Conservation (phyloP, 495 filamentous ascomycete genomes). For the Lentithecium fluviatile region DNA sequence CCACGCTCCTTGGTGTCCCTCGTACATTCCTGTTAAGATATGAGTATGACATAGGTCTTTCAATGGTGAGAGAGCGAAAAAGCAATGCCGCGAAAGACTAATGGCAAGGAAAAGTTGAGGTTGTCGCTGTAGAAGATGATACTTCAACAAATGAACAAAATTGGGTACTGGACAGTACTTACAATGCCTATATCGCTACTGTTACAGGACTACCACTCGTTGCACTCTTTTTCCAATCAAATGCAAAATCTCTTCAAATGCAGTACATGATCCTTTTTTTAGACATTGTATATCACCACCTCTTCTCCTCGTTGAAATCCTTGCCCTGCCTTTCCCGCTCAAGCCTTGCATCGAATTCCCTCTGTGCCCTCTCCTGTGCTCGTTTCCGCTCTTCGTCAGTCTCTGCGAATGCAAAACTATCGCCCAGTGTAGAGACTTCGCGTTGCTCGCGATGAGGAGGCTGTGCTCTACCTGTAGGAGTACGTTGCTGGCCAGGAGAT, state of each 20-base stretch:
- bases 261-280: not conserved
- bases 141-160: no score
- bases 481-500: constrained; percentile 1
- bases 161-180: no score
- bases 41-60: no score
- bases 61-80: no score
- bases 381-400: constrained; percentile 43
- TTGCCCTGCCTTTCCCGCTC: constrained; percentile 46
- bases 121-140: no score
- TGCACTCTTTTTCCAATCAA: no score
- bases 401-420: constrained; percentile 46
- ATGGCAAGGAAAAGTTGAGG: no score
- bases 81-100: no score
- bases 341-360: constrained; percentile 52
- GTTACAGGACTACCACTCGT: no score
- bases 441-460: constrained; percentile 7
- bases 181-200: no score
- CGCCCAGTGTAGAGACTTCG: constrained; percentile 29
- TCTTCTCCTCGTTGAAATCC: constrained; percentile 25
- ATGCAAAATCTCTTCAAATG: not conserved
- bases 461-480: not conserved
- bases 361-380: constrained; percentile 51
- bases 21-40: no score
- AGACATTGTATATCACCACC: constrained; percentile 6
- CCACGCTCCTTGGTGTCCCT: no score